phyloP scores from a whole-genome alignment of 1,284 basidiomycete genomes.

The Papiliotrema terrestris region DNA sequence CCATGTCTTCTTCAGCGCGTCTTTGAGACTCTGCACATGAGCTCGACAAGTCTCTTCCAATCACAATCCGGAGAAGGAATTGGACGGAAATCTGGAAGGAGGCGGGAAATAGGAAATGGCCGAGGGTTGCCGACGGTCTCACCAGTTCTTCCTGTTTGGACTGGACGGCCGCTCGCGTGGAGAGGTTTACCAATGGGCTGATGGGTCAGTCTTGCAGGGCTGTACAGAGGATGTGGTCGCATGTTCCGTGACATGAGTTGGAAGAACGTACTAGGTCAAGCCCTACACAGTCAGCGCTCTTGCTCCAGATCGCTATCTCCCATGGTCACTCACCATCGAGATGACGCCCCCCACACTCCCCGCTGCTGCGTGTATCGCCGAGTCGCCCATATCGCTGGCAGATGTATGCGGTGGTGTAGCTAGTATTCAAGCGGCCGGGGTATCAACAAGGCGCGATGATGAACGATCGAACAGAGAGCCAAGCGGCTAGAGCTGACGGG shows the following conservation, averaged over 20 bases:
- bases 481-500: too few relatives aligned
- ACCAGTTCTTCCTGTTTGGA: slow-evolving; percentile 58
- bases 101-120: background rate
- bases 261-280: slow-evolving; percentile 45
- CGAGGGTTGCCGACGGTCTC: slow-evolving; percentile 7
- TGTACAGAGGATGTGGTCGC: too few relatives aligned
- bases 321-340: slow-evolving; percentile 68
- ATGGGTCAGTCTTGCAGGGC: slow-evolving; percentile 4
- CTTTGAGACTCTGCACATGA: slow-evolving; percentile 20
- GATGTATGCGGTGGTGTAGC: too few relatives aligned
- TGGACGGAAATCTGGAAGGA: background rate
- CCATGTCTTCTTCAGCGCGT: slow-evolving; percentile 65
- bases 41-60: background rate
- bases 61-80: too few relatives aligned
- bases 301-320: background rate
- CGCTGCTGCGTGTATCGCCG: slow-evolving; percentile 81
- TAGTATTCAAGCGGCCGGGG: too few relatives aligned
- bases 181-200: slow-evolving; percentile 87
- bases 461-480: too few relatives aligned
- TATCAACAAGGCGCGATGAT: too few relatives aligned
- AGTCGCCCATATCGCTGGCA: slow-evolving; percentile 56
- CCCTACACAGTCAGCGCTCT: slow-evolving; percentile 23
- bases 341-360: slow-evolving; percentile 88
- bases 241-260: too few relatives aligned
- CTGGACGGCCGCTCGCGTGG: slow-evolving; percentile 88